Percentiles rank a stretch among this genome's conserved stretches.
Evolutionary conservation across 495 filamentous ascomycete species (phyloP).

Genomic region (Hypoxylon lenormandii): DNA sequence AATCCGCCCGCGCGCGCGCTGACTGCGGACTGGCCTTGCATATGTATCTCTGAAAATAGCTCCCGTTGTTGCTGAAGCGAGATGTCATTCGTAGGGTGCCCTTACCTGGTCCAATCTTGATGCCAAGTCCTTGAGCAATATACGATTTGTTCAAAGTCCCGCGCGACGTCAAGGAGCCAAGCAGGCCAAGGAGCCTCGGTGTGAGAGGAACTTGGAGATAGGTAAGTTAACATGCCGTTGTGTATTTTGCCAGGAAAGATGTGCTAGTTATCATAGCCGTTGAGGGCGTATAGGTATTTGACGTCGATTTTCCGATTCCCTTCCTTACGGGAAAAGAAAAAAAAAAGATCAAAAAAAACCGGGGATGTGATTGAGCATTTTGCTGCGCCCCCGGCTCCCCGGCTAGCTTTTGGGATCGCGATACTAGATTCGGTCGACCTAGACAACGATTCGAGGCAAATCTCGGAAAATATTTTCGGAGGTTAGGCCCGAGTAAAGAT

Average conservation of each 20-base stretch:
- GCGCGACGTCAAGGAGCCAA: slow-evolving; percentile 29
- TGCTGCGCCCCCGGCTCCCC: slow-evolving; percentile 34
- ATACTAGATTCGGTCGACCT: slow-evolving; percentile 40
- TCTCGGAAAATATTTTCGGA: slow-evolving; percentile 48
- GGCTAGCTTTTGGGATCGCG: slow-evolving; percentile 25
- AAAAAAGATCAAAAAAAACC: neutral
- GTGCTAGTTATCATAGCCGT: neutral
- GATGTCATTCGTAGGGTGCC: slow-evolving; percentile 38
- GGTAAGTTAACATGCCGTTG: slow-evolving; percentile 9
- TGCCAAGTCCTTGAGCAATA: slow-evolving; percentile 45
- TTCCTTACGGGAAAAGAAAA: slow-evolving; percentile 1
- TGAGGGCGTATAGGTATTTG: slow-evolving; percentile 19
- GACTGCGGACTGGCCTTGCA: slow-evolving; percentile 45
- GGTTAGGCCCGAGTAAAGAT: slow-evolving; percentile 46
- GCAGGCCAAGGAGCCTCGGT: slow-evolving; percentile 27
- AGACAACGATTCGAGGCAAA: slow-evolving; percentile 31
- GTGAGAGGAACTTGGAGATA: slow-evolving; percentile 27
- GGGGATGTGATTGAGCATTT: neutral
- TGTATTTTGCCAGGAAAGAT: slow-evolving; percentile 7
- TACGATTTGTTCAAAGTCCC: slow-evolving; percentile 34
- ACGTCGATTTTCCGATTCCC: slow-evolving; percentile 17
- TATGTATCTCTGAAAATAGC: slow-evolving; percentile 48
- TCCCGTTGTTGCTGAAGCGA: slow-evolving; percentile 50
- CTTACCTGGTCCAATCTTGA: slow-evolving; percentile 48
- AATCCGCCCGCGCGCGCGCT: slow-evolving; percentile 42